Evolutionary conservation across 208 protist species (phyloP), one percentile per base, ranked within the genome.

Genomic region (Leptomonas seymouri): DNA sequence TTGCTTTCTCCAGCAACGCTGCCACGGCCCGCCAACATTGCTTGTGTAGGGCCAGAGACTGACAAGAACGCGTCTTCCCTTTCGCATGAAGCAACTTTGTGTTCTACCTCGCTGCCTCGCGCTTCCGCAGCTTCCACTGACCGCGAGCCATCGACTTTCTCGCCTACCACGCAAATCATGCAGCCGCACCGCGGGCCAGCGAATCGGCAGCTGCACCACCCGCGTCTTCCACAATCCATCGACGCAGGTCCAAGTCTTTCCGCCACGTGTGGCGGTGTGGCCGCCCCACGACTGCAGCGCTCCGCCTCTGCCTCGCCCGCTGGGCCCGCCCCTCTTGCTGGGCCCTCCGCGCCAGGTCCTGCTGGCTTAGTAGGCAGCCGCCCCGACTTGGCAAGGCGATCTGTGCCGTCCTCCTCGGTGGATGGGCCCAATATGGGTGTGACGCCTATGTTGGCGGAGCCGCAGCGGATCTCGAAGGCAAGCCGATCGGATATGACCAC

Each of bases 211-310:
- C 39, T 44, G 25, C 63, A 71, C 21, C 71, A 71, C 12, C 71
- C 71, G 30, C 71, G 71, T 42, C 71, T 62, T 11, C 39, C 56
- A 9, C 23, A 50, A 23, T 30, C 71, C 9, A 34, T 39, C 28
- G 64, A 76, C 51, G 46, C 48, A 16, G 30, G 39, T 0, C 59
- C 60, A 6, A 68, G 67, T 20, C 49, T 51, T 5, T 31, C 44
- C 18, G 34, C 44, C 41, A 45, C 1, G 16, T 30, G 57, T 25
- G 60, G 51, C 18, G 56, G 46, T 15, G 70, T 66, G 1, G 56
- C 67, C 21, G 75, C 78, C 15, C 80, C 80, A 1, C 80, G 80
- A 7, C 71, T 85, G 65, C 80, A 85, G 67, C 74, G 80, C 61
- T 85, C 80, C 18, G 28, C 70, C 23, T 49, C 54, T 4, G 20